These are phyloP conservation scores for Coemansia sp. DNA, from an alignment of 192 early-diverging fungal genomes.

Conservation along the genomic window DNA sequence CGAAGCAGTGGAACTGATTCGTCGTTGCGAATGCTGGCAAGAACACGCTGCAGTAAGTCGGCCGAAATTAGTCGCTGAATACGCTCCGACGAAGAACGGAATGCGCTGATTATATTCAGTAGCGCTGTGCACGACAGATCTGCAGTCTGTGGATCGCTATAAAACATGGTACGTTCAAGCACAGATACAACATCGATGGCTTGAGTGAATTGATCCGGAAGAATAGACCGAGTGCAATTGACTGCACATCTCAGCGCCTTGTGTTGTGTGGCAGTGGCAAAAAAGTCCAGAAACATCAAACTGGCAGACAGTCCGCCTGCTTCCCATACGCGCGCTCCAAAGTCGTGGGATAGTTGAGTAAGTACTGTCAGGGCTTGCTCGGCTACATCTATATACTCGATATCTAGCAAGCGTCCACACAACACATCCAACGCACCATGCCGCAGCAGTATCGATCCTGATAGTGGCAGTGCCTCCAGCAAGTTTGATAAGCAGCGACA, in stretches of 20 bases:
- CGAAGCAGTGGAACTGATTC: slow-evolving; percentile 16
- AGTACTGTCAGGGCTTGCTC: slow-evolving; percentile 78
- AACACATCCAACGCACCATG: slow-evolving; percentile 68
- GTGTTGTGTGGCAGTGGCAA: slow-evolving; percentile 78
- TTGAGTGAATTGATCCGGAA: slow-evolving; percentile 57
- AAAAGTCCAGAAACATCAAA: slow-evolving; percentile 88
- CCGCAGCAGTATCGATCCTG: slow-evolving; percentile 62
- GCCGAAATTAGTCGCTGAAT: slow-evolving; percentile 62
- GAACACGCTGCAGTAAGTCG: slow-evolving; percentile 57
- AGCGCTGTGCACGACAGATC: slow-evolving; percentile 66
- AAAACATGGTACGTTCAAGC: slow-evolving; percentile 65
- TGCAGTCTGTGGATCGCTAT: slow-evolving; percentile 71
- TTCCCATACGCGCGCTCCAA: slow-evolving; percentile 28
- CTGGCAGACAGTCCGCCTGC: slow-evolving; percentile 75
- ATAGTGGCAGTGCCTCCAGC: slow-evolving; percentile 80
- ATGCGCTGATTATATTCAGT: slow-evolving; percentile 64
- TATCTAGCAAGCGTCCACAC: slow-evolving; percentile 72
- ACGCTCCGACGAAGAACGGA: slow-evolving; percentile 51
- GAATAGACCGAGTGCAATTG: slow-evolving; percentile 61
- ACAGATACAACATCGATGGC: slow-evolving; percentile 68
- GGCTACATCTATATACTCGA: slow-evolving; percentile 91
- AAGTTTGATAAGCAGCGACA: slow-evolving; percentile 89
- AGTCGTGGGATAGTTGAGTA: slow-evolving; percentile 63
- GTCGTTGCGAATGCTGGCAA: slow-evolving; percentile 52
- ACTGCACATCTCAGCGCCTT: slow-evolving; percentile 73